Percentiles rank a stretch among this genome's conserved stretches.
phyloP scores from a whole-genome alignment of 2,329 filamentous ascomycete species.

The Grosmannia huntii region DNA sequence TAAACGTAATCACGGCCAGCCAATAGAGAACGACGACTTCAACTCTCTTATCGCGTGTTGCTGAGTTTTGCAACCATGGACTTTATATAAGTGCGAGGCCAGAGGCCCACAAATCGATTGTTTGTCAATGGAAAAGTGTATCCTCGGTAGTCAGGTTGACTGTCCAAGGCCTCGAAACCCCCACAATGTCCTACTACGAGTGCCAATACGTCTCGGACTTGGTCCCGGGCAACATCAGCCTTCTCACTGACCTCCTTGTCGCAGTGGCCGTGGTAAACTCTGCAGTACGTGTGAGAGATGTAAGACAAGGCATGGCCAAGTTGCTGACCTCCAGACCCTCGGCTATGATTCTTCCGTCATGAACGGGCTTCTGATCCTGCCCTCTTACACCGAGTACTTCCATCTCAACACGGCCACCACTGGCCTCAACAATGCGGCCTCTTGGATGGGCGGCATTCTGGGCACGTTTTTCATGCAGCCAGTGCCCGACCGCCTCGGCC shows the following conservation, averaged over 20 bases:
- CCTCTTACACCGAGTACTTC: slow-evolving; percentile 20
- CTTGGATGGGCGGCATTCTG: slow-evolving; percentile 13
- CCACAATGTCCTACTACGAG: not conserved
- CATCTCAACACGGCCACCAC: slow-evolving; percentile 18
- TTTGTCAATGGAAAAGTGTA: not conserved
- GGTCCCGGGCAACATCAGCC: not conserved
- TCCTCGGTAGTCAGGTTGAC: no score
- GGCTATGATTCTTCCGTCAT: slow-evolving; percentile 20
- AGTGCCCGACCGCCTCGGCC: slow-evolving; percentile 12
- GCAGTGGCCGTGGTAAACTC: not conserved
- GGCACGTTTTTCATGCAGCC: slow-evolving; percentile 8
- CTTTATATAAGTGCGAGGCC: not conserved
- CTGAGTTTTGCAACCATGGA: not conserved
- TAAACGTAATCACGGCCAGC: no score
- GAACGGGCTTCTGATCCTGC: slow-evolving; percentile 21
- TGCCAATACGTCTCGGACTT: not conserved
- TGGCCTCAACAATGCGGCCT: slow-evolving; percentile 17
- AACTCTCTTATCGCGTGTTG: not conserved
- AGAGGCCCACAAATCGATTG: not conserved
- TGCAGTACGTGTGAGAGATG: not conserved
- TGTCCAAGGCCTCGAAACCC: not conserved
- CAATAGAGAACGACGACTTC: not conserved
- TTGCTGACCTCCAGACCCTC: not conserved
- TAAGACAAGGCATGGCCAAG: not conserved
- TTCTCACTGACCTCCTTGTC: not conserved